Evolutionary conservation across 164 flowering plant genomes (phyloP).

Genomic region (Vitis cinerea): DNA sequence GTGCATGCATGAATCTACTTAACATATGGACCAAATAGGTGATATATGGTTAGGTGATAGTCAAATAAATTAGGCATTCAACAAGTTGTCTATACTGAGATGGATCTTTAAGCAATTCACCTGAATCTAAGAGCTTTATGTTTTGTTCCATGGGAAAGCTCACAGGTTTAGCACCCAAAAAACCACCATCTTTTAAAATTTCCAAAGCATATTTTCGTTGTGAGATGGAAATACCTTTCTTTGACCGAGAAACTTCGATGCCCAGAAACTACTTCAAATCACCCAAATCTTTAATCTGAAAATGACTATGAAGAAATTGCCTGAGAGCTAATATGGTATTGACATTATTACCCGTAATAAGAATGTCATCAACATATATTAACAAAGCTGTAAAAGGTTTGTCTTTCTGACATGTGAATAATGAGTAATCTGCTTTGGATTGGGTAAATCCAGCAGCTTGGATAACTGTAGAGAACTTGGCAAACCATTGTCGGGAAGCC

Average conservation of each 20-base stretch:
- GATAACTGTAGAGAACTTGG: too few relatives aligned
- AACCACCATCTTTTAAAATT: too few relatives aligned
- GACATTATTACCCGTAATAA: slow-evolving; percentile 1
- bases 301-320: not conserved
- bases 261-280: slow-evolving; percentile 15
- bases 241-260: not conserved
- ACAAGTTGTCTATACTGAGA: slow-evolving; percentile 11
- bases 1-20: slow-evolving; percentile 15
- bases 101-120: slow-evolving; percentile 8
- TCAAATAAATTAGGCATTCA: slow-evolving; percentile 14
- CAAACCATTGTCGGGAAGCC: too few relatives aligned
- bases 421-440: too few relatives aligned
- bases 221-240: not conserved
- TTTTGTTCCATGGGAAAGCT: slow-evolving; percentile 17
- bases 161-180: not conserved
- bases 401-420: too few relatives aligned
- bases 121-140: not conserved
- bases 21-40: slow-evolving; percentile 8
- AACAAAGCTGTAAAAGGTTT: not conserved
- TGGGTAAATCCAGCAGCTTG: too few relatives aligned
- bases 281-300: slow-evolving; percentile 17
- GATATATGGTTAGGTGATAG: slow-evolving; percentile 15
- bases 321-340: not conserved
- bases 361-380: slow-evolving; percentile 15
- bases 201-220: too few relatives aligned